A percentile compares a stretch with the other conserved stretches of the same genome.
phyloP scores from a whole-genome alignment of 805 yeast genomes.

The Candida ortonii region DNA sequence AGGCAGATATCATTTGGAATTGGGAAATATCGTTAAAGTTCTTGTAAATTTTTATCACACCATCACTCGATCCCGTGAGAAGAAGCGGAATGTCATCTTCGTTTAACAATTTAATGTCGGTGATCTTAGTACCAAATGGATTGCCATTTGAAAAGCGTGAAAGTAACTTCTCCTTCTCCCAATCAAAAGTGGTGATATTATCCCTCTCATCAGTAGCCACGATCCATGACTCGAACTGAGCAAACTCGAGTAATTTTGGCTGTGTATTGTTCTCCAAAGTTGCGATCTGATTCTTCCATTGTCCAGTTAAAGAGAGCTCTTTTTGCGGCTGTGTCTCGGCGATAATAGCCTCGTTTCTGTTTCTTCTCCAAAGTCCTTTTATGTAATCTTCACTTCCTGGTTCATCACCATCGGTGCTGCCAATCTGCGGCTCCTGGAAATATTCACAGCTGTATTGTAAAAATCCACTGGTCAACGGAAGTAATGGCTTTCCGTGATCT shows the following conservation, averaged over 20 bases:
- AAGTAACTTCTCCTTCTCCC: slow-evolving; percentile 60
- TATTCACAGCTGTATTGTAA: slow-evolving; percentile 81
- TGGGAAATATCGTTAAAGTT: slow-evolving; percentile 58
- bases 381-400: slow-evolving; percentile 88
- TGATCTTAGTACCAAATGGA: slow-evolving; percentile 83
- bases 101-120: slow-evolving; percentile 81
- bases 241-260: slow-evolving; percentile 73
- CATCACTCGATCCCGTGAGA: slow-evolving; percentile 89
- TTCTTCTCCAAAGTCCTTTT: slow-evolving; percentile 82
- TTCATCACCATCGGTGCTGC: slow-evolving; percentile 78
- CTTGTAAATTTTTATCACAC: slow-evolving; percentile 83
- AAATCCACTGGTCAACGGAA: slow-evolving; percentile 61
- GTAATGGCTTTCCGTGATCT: slow-evolving; percentile 36
- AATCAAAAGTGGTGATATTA: slow-evolving; percentile 82
- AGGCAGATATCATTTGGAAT: slow-evolving; percentile 71
- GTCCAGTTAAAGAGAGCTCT: slow-evolving; percentile 74
- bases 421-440: slow-evolving; percentile 95
- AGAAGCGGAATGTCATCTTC: slow-evolving; percentile 89
- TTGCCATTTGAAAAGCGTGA: slow-evolving; percentile 78
- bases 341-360: slow-evolving; percentile 81
- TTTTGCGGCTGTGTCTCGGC: slow-evolving; percentile 90
- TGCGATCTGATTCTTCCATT: slow-evolving; percentile 69
- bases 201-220: slow-evolving; percentile 83
- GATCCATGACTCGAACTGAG: slow-evolving; percentile 86
- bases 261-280: slow-evolving; percentile 71